Conservation (phyloP, 1,284 basidiomycete species). For the Puccinia horiana region DNA sequence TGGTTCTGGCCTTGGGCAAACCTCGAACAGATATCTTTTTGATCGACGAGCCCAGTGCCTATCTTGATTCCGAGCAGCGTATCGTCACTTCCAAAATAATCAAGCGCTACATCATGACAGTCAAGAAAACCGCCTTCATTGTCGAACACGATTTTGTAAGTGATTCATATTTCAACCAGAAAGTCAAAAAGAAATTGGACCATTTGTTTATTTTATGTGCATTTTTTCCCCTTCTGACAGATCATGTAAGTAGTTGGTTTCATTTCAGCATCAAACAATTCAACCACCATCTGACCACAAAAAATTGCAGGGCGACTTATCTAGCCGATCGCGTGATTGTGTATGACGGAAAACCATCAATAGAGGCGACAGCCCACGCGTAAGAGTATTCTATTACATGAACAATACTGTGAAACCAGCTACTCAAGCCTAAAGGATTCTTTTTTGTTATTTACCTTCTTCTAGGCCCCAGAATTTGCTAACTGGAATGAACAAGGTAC, state of each 20-base stretch:
- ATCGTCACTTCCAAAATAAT: slow-evolving; percentile 95
- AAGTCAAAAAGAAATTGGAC: not conserved
- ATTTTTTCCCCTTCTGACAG: slow-evolving; percentile 13
- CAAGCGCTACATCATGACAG: slow-evolving; percentile 81
- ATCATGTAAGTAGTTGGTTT: slow-evolving; percentile 44
- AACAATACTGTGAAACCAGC: slow-evolving; percentile 40
- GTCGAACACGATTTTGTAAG: slow-evolving; percentile 96
- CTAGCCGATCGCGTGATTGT: slow-evolving; percentile 96
- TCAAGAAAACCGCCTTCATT: slow-evolving; percentile 94
- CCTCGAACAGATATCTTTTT: slow-evolving; percentile 78
- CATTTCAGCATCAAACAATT: not conserved
- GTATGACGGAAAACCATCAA: slow-evolving; percentile 81
- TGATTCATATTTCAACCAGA: not conserved
- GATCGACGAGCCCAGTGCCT: slow-evolving; percentile 67
- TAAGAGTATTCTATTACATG: slow-evolving; percentile 60
- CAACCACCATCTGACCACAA: not conserved
- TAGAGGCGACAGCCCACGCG: slow-evolving; percentile 80
- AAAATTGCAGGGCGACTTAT: slow-evolving; percentile 71
- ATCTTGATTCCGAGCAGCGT: slow-evolving; percentile 97
- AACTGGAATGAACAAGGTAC: slow-evolving; percentile 76
- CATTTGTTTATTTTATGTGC: not conserved
- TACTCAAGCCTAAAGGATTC: slow-evolving; percentile 35
- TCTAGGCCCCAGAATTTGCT: slow-evolving; percentile 75
- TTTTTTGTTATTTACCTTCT: no score
- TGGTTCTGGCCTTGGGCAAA: slow-evolving; percentile 78